A percentile compares a stretch with the other conserved stretches of the same genome.
These are phyloP conservation scores for Apodospora peruviana DNA, from an alignment of 495 filamentous ascomycete genomes.

Conservation along the genomic window DNA sequence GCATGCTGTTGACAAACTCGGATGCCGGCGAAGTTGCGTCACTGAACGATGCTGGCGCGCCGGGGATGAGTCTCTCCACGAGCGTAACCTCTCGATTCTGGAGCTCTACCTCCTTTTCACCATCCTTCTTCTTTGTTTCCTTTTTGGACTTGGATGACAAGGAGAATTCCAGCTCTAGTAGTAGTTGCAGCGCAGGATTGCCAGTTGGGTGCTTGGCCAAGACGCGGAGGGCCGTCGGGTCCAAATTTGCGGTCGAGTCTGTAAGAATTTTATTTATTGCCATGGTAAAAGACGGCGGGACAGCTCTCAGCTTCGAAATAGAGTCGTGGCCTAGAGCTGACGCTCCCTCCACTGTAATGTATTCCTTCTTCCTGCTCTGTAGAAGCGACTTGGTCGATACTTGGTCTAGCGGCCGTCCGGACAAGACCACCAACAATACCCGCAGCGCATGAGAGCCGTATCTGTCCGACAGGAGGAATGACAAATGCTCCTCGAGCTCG, in stretches of 20 bases:
- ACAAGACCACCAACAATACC: slow-evolving; percentile 77
- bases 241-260: slow-evolving; percentile 64
- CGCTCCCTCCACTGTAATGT: slow-evolving; percentile 51
- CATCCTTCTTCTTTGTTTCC: slow-evolving; percentile 20
- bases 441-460: slow-evolving; percentile 90
- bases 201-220: slow-evolving; percentile 82
- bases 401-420: slow-evolving; percentile 69
- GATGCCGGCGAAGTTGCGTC: slow-evolving; percentile 37
- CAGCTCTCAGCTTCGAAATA: slow-evolving; percentile 42
- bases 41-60: slow-evolving; percentile 36
- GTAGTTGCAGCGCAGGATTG: slow-evolving; percentile 81
- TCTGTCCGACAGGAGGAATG: slow-evolving; percentile 76
- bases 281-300: slow-evolving; percentile 71
- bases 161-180: slow-evolving; percentile 76
- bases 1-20: slow-evolving; percentile 72
- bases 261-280: slow-evolving; percentile 73
- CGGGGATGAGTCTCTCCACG: slow-evolving; percentile 37
- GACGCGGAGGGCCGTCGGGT: slow-evolving; percentile 66
- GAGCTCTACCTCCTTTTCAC: slow-evolving; percentile 13
- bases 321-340: slow-evolving; percentile 20
- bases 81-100: slow-evolving; percentile 11
- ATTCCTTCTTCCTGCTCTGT: slow-evolving; percentile 86
- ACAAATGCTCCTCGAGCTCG: slow-evolving; percentile 77
- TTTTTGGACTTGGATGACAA: slow-evolving; percentile 59
- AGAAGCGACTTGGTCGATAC: slow-evolving; percentile 61